Base-by-base conservation (phyloP, 2,329 filamentous ascomycete species). In the Cercospora zeae-maydis region DNA sequence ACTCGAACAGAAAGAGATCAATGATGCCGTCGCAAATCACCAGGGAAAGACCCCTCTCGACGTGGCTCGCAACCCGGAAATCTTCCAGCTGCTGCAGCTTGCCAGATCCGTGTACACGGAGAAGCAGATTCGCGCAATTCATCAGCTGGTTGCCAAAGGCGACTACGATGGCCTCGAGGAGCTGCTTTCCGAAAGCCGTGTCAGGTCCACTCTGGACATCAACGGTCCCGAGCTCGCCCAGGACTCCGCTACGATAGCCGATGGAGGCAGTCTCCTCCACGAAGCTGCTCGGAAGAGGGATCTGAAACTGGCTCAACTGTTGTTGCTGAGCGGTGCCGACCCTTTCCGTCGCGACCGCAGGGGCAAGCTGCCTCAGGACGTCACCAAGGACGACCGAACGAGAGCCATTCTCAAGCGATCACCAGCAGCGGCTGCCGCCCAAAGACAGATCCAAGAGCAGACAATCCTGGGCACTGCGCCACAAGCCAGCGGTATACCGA, bases 381-480 rank as follows among this genome's bases (percentile, higher is more conserved):
- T 97, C 51, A 98, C 95, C 58, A 96, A 95, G 74, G 95, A 99
- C 75, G 95, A 99, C 73, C 86, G 86, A 63, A 96, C 92, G 14
- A 86, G 89, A 63, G 87, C 90, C 9, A 93, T 99, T 73, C 80
- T 99, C 53, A 99, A 98, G 79, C 91, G 88, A 72, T 98, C 93
- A 0, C 95, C 95, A 5, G 95, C 95, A 11, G 95, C 95, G 6
- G 92, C 95, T 7, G 93, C 92, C 13, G 95, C 95, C 1, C 95
- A 98, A 78, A 86, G 93, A 60, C 93, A 92, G 37, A 96, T 99
- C 36, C 95, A 99, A 77, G 95, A 99, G 78, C 96, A 95, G 80
- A 95, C 93, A 0, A 96, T 99, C 3, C 83, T 99, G 14, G 93
- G 92, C 1, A 91, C 90, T 63, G 88, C 75, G 65, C 78, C 80